Evolutionary conservation across 371 early-diverging fungal species (phyloP), one percentile per base, ranked within the genome.

Genomic region (Circinella minor): DNA sequence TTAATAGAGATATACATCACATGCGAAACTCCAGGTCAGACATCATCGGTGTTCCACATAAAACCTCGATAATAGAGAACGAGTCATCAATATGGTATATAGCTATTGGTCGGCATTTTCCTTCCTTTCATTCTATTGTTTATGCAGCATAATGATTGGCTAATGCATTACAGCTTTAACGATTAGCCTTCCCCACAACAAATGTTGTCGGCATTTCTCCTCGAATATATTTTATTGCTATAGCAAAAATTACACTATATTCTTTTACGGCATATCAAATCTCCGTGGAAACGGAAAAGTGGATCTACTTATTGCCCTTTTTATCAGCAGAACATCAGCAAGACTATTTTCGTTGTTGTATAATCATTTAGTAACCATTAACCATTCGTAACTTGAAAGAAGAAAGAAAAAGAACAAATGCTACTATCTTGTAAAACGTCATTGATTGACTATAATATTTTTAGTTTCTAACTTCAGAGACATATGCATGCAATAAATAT

Each of bases 111-210:
- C 34, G 57, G 57, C 6, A 34, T 57, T 57, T 5, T 6, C 8
- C 14, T 57, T 57, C 57, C 27, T 57, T n/a, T 34, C 27, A 10
- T 57, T 57, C 57, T 34, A 57, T 57, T 57, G 57, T 57, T 57
- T 34, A 57, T 57, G 57, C 57, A 57, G 57, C 36, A 27, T 11
- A 18, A 34, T 34, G 27, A 57, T 57, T 57, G 57, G 57, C 57
- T 57, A 57, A 57, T 57, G 57, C 27, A 10, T 11, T 13, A 5
- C 36, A 10, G 57, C 10, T 18, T 17, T n/a, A 57, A 34, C 36
- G 36, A 57, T 57, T 57, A 57, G 57, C 57, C 57, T 18, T 34
- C 57, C 57, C 57, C 57, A 57, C 57, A 57, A 43, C 43, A 43
- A 43, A 43, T 27, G 27, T 27, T 27, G 27, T 27, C 27, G 27